These are phyloP conservation scores for Kurtzmaniella cleridarum DNA, from an alignment of 805 yeast species.

Conservation along the genomic window DNA sequence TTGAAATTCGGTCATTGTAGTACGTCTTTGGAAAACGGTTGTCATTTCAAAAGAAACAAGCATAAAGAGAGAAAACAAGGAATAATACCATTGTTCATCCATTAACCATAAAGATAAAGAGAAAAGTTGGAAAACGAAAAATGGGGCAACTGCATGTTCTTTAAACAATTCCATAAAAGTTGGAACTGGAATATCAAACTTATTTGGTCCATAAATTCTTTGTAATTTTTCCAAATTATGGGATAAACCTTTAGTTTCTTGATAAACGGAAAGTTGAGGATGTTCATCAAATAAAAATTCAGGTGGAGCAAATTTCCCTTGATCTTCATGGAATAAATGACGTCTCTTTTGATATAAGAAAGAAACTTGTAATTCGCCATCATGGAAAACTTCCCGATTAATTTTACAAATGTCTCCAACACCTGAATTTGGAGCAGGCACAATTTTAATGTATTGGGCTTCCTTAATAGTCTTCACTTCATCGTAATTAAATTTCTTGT, in stretches of 20 bases:
- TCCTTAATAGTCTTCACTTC: constrained; percentile 47
- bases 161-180: constrained; percentile 84
- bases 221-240: constrained; percentile 45
- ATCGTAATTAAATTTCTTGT: constrained; percentile 63
- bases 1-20: constrained; percentile 92
- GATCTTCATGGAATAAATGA: constrained; percentile 59
- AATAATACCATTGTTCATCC: constrained; percentile 96
- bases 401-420: constrained; percentile 73
- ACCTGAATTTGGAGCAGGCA: constrained; percentile 84
- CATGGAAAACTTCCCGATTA: constrained; percentile 46
- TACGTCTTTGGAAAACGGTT: constrained; percentile 90
- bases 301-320: constrained; percentile 70
- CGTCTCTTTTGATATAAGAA: constrained; percentile 91
- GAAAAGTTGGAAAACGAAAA: constrained; percentile 93
- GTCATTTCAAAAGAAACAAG: constrained; percentile 89
- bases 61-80: constrained; percentile 88
- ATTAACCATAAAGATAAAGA: constrained; percentile 93
- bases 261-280: constrained; percentile 55
- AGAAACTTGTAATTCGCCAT: constrained; percentile 58
- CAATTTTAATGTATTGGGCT: constrained; percentile 69
- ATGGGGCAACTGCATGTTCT: constrained; percentile 98
- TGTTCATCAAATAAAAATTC: constrained; percentile 60
- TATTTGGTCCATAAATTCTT: constrained; percentile 76
- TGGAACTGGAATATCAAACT: constrained; percentile 93
- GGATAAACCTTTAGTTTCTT: constrained; percentile 47